Conservation (phyloP, 768 basidiomycete species). For the Serpula lacrymans region DNA sequence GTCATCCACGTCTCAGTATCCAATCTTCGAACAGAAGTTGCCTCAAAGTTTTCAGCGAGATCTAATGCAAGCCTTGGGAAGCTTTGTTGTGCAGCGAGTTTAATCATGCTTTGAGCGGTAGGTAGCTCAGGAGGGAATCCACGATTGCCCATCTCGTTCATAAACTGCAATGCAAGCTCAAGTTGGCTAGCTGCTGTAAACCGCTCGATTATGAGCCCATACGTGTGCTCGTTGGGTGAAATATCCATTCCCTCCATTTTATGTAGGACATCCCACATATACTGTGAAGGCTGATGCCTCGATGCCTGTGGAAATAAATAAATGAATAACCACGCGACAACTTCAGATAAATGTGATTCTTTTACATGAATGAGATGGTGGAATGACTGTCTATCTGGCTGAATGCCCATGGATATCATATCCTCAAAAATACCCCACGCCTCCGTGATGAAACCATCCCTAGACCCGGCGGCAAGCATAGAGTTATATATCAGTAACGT, state of each 20-base stretch:
- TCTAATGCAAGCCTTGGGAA: slow-evolving; percentile 71
- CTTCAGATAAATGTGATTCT: slow-evolving; percentile 8
- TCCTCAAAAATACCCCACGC: slow-evolving; percentile 68
- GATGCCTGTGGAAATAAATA: slow-evolving; percentile 40
- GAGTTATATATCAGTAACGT: slow-evolving; percentile 53
- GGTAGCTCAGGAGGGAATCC: slow-evolving; percentile 49
- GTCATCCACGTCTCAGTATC: slow-evolving; percentile 57
- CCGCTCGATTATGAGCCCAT: slow-evolving; percentile 49
- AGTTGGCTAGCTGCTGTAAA: slow-evolving; percentile 46
- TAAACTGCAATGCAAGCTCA: slow-evolving; percentile 60
- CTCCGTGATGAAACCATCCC: slow-evolving; percentile 42
- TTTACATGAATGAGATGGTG: slow-evolving; percentile 60
- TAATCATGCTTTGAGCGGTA: slow-evolving; percentile 51
- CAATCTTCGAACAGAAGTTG: slow-evolving; percentile 48
- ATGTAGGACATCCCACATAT: slow-evolving; percentile 49
- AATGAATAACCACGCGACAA: no score
- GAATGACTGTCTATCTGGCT: slow-evolving; percentile 50
- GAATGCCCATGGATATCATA: slow-evolving; percentile 51
- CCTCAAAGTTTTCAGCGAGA: slow-evolving; percentile 60
- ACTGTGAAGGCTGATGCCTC: slow-evolving; percentile 33
- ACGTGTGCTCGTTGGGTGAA: slow-evolving; percentile 50
- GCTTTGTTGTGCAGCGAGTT: slow-evolving; percentile 48
- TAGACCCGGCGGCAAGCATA: slow-evolving; percentile 48
- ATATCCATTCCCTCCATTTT: slow-evolving; percentile 52
- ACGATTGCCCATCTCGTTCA: slow-evolving; percentile 54